A percentile compares a stretch with the other conserved stretches of the same genome.
These are phyloP conservation scores for Paramyrothecium roridum DNA, from an alignment of 2,329 filamentous ascomycete genomes.

Conservation along the genomic window DNA sequence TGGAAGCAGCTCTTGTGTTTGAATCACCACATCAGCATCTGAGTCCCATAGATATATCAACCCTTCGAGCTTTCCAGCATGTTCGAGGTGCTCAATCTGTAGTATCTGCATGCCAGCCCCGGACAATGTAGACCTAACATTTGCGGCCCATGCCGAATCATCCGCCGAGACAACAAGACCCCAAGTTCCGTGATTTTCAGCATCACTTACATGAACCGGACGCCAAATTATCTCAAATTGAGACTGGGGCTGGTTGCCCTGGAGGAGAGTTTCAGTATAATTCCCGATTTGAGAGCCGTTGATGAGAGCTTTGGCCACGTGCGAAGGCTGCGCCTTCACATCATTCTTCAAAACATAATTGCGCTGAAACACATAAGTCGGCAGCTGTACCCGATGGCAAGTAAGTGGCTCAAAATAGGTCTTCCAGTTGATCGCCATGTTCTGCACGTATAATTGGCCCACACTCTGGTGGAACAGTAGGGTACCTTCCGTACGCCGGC, in stretches of 20 bases:
- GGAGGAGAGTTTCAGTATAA: background rate
- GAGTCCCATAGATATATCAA: slow-evolving; percentile 9
- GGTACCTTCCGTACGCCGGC: slow-evolving; percentile 7
- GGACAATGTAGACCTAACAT: background rate
- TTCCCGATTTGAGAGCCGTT: background rate
- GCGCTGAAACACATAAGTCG: slow-evolving; percentile 27
- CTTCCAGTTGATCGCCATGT: slow-evolving; percentile 23
- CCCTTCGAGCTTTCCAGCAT: slow-evolving; percentile 5
- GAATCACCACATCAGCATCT: background rate
- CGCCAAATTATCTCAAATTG: background rate
- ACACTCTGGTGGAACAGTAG: slow-evolving; percentile 16
- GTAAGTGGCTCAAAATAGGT: slow-evolving; percentile 22
- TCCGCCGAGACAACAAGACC: slow-evolving; percentile 3
- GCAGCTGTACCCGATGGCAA: slow-evolving; percentile 20
- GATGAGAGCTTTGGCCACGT: background rate
- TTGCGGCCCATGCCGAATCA: background rate
- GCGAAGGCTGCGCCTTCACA: background rate
- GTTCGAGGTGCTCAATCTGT: slow-evolving; percentile 2
- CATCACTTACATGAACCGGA: too few relatives aligned
- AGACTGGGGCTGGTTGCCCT: background rate
- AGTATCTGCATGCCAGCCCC: slow-evolving; percentile 1
- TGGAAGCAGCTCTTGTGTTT: slow-evolving; percentile 1
- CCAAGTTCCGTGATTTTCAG: background rate
- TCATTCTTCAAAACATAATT: background rate
- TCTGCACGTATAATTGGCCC: slow-evolving; percentile 17